Conservation (phyloP, 176 grass and related monocot genomes). For the Cenchrus fungigraminus region DNA sequence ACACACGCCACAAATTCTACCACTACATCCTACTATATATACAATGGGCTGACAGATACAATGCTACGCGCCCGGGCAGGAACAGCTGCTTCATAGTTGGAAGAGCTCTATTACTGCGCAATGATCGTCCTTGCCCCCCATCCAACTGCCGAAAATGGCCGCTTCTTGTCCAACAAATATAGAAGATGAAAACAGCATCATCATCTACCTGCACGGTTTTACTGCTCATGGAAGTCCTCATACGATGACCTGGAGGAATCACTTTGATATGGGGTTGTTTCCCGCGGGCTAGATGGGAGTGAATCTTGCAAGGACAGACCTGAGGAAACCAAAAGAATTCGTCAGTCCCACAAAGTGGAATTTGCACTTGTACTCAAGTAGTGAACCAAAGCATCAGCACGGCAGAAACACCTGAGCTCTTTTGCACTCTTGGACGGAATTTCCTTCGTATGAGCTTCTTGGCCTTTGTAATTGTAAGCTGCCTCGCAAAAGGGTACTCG, state of each 20-base stretch:
- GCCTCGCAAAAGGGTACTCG: slow-evolving; percentile 83
- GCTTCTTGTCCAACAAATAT: not conserved
- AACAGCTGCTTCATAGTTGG: not conserved
- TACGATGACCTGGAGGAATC: slow-evolving; percentile 94
- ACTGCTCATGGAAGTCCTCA: slow-evolving; percentile 86
- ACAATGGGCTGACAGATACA: slow-evolving; percentile 35
- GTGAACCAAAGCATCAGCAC: not conserved
- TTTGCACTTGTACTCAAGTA: not conserved
- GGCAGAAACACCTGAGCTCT: slow-evolving; percentile 65
- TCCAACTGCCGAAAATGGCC: not conserved
- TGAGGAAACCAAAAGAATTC: slow-evolving; percentile 12
- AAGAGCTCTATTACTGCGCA: slow-evolving; percentile 2
- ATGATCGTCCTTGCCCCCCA: not conserved
- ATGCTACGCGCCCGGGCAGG: not conserved
- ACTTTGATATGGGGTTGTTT: slow-evolving; percentile 86
- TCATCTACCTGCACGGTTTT: not conserved
- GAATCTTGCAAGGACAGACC: slow-evolving; percentile 77
- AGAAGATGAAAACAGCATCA: slow-evolving; percentile 21
- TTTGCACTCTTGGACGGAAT: slow-evolving; percentile 84
- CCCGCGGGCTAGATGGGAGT: slow-evolving; percentile 79
- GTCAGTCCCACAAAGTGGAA: not conserved
- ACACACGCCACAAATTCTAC: slow-evolving; percentile 19
- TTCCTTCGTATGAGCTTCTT: slow-evolving; percentile 89
- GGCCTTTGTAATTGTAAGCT: slow-evolving; percentile 89
- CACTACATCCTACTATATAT: slow-evolving; percentile 46